Conservation (phyloP, 805 yeast species). For the Barnettozyma salicaria region DNA sequence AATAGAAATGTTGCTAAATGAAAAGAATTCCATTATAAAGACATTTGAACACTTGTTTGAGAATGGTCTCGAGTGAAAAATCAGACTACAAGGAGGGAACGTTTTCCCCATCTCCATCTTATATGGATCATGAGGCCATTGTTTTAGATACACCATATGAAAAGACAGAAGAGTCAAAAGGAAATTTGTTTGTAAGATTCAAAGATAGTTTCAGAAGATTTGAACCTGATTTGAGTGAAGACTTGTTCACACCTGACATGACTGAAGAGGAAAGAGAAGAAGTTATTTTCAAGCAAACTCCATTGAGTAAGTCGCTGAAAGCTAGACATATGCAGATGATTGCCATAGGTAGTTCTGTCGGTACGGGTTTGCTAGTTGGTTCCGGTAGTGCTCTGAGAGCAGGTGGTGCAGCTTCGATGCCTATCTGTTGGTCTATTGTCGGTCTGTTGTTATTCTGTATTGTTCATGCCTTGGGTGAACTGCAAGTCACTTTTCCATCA, state of each 20-base stretch:
- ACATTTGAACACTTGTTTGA: no score
- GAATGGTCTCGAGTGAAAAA: no score
- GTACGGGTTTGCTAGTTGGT: slow-evolving; percentile 65
- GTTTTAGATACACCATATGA: slow-evolving; percentile 5
- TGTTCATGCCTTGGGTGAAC: slow-evolving; percentile 57
- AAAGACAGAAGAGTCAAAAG: not conserved
- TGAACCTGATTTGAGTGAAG: slow-evolving; percentile 33
- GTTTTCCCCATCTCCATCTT: slow-evolving; percentile 3
- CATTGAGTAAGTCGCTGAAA: slow-evolving; percentile 48
- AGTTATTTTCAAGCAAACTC: slow-evolving; percentile 44
- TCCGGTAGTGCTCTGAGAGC: slow-evolving; percentile 51
- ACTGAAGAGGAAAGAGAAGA: slow-evolving; percentile 39
- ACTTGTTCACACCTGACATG: slow-evolving; percentile 32
- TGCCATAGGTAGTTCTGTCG: slow-evolving; percentile 63
- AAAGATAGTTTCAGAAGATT: slow-evolving; percentile 24
- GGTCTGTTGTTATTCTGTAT: slow-evolving; percentile 53
- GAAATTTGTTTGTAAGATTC: slow-evolving; percentile 9
- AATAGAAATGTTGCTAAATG: no score
- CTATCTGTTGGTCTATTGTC: slow-evolving; percentile 48
- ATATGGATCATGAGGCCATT: no score
- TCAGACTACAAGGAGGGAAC: slow-evolving; percentile 1
- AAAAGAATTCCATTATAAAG: no score
- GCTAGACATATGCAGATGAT: slow-evolving; percentile 60
- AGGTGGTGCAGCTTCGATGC: slow-evolving; percentile 62
- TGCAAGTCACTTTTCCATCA: slow-evolving; percentile 55